Conservation (phyloP, 2,329 filamentous ascomycete genomes). For the Acarospora socialis region DNA sequence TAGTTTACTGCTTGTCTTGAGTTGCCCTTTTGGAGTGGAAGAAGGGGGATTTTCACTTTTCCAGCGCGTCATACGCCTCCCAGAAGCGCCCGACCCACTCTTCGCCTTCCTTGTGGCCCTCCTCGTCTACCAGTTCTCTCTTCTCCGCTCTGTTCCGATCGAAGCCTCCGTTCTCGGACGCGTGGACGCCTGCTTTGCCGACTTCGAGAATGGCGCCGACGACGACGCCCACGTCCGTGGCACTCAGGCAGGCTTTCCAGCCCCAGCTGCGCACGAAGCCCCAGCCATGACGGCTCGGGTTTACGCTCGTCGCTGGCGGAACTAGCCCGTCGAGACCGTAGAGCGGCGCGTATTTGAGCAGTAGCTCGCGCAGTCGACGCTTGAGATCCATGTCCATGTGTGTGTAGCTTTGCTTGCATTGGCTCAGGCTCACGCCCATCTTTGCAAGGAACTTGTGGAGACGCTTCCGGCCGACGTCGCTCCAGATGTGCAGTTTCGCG, state of each 20-base stretch:
- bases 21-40: conserved; percentile 1
- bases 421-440: conserved; percentile 88
- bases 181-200: conserved; percentile 38
- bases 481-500: conserved; percentile 86
- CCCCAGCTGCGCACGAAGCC: conserved; percentile 96
- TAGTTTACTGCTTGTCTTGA: conserved; percentile 16
- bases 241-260: conserved; percentile 86
- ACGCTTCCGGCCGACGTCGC: conserved; percentile 71
- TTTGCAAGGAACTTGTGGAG: conserved; percentile 91
- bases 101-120: conserved; percentile 37
- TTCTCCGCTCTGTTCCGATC: conserved; percentile 17
- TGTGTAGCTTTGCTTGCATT: conserved; percentile 90
- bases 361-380: conserved; percentile 65
- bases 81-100: conserved; percentile 56
- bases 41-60: conserved; percentile 39
- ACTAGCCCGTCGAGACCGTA: conserved; percentile 93
- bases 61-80: conserved; percentile 58
- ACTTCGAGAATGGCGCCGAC: conserved; percentile 88
- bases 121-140: conserved; percentile 31
- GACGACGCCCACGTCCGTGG: conserved; percentile 86
- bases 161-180: conserved; percentile 15
- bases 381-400: conserved; percentile 99
- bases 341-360: conserved; percentile 80
- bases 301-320: conserved; percentile 59
- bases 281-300: conserved; percentile 75